Conservation (phyloP, 306 rosid species). For the Trifolium fragiferum region DNA sequence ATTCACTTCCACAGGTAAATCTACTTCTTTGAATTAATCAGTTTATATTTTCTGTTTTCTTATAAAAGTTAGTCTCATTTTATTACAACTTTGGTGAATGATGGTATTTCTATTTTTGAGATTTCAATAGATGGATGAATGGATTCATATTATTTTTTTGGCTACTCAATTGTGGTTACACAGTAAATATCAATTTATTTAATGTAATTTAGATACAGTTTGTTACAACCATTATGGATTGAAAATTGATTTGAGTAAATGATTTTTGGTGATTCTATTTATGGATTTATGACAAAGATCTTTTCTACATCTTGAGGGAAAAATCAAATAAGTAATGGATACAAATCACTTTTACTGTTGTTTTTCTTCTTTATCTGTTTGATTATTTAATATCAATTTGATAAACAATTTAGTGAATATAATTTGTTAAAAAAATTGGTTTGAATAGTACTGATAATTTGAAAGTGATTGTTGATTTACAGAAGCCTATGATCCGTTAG, state of each 20-base stretch:
- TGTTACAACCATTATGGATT: background rate
- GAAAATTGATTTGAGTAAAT: slow-evolving; percentile 4
- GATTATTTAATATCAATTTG: too few species aligned
- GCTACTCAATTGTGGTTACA: background rate
- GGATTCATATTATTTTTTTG: background rate
- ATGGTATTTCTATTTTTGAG: background rate
- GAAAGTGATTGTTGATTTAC: slow-evolving; percentile 40
- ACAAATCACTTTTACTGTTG: background rate
- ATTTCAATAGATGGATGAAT: slow-evolving; percentile 8
- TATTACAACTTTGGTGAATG: background rate
- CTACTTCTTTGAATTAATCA: background rate
- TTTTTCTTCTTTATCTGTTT: background rate
- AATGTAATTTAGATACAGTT: too few species aligned
- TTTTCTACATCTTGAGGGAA: background rate
- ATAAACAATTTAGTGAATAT: background rate
- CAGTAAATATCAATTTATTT: background rate
- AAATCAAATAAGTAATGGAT: slow-evolving; percentile 10
- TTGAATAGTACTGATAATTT: background rate
- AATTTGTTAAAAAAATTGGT: background rate
- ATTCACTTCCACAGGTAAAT: slow-evolving; percentile 78
- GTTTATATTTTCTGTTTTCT: slow-evolving; percentile 7
- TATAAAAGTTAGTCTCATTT: background rate
- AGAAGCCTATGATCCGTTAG: slow-evolving; percentile 92
- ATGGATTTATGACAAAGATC: slow-evolving; percentile 4
- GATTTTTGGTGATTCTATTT: background rate